Evolutionary conservation across 2,329 filamentous ascomycete genomes (phyloP).

Genomic region (Talaromyces sp.): DNA sequence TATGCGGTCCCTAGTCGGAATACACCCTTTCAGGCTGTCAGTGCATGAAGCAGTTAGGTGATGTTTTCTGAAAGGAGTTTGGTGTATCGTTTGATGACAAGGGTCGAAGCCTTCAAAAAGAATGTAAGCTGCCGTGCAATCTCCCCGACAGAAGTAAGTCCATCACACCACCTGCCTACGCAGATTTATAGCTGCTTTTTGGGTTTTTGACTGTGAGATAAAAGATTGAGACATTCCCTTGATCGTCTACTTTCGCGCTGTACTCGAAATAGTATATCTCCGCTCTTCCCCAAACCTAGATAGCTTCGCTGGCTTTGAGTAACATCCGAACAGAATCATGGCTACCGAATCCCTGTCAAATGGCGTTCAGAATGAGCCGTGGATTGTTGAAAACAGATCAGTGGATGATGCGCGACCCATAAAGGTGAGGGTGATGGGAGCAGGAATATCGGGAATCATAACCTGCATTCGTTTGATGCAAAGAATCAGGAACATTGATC

Average conservation of each 20-base stretch:
- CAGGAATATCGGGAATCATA: constrained; percentile 21
- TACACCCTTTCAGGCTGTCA: no score
- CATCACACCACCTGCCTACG: background rate
- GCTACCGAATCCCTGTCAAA: background rate
- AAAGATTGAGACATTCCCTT: background rate
- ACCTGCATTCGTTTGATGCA: constrained; percentile 21
- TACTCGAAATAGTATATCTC: background rate
- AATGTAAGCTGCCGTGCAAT: background rate
- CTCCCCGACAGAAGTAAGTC: background rate
- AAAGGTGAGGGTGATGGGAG: constrained; percentile 20
- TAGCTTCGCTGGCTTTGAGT: background rate
- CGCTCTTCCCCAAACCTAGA: background rate
- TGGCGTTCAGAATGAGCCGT: background rate
- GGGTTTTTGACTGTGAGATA: background rate
- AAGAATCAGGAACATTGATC: constrained; percentile 11
- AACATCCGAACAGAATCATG: background rate
- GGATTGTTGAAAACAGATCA: constrained; percentile 15
- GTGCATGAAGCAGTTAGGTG: background rate
- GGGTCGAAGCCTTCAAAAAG: background rate
- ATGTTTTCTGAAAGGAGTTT: background rate
- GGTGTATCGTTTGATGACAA: background rate
- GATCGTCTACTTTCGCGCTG: background rate
- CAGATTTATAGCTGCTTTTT: no score
- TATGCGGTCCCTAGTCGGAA: background rate
- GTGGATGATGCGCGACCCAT: constrained; percentile 20